A percentile compares a stretch with the other conserved stretches of the same genome.
phyloP scores from a whole-genome alignment of 2,329 filamentous ascomycete genomes.

The Claviceps quebecensis region DNA sequence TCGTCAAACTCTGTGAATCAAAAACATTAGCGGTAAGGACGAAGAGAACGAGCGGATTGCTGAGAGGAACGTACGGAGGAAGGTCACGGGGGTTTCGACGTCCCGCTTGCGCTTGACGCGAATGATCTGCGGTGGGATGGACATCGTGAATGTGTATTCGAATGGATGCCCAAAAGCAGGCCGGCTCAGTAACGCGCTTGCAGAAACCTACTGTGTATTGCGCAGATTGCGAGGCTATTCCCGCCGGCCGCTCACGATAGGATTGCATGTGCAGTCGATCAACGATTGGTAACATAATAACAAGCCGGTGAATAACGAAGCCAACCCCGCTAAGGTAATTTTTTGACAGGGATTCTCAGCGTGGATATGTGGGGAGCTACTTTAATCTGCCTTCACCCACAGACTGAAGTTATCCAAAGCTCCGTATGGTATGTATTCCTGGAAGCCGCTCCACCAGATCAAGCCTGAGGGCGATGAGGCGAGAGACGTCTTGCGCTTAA shows the following conservation, averaged over 20 bases:
- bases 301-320: no score
- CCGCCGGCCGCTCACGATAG: not conserved
- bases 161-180: not conserved
- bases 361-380: not conserved
- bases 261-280: no score
- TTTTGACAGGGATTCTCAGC: not conserved
- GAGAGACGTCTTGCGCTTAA: not conserved
- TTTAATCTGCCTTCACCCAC: not conserved
- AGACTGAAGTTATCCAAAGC: no score
- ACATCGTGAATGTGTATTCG: slow-evolving; percentile 26
- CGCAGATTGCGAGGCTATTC: not conserved
- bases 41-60: slow-evolving; percentile 3
- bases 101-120: slow-evolving; percentile 47
- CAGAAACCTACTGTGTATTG: no score
- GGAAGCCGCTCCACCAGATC: no score
- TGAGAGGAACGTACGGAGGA: slow-evolving; percentile 32
- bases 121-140: slow-evolving; percentile 43
- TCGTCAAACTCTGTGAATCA: slow-evolving; percentile 33
- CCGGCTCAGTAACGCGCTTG: not conserved
- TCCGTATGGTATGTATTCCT: no score
- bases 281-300: no score
- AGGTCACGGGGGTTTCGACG: slow-evolving; percentile 38
- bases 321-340: not conserved
- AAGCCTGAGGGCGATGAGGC: no score
- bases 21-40: slow-evolving; percentile 3